Base-by-base conservation (phyloP, 768 basidiomycete genomes). In the Phlebiopsis gigantea region DNA sequence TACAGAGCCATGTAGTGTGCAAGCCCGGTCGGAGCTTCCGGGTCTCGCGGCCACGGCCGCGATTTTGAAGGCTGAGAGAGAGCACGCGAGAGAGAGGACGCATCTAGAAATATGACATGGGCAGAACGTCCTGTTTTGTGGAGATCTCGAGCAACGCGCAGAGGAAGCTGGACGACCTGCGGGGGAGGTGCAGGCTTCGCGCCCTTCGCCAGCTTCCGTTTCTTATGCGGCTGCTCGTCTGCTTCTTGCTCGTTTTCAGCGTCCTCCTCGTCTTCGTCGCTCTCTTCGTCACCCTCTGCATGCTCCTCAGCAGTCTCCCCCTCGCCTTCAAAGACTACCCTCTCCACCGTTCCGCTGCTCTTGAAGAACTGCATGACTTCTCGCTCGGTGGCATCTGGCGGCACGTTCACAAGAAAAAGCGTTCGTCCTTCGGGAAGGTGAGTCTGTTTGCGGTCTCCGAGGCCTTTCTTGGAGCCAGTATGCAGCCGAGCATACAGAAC, bases 371-470 rank as follows among this genome's bases (percentile, higher is more conserved):
- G 71, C 1, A 83, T 74, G 0, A 97, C 71, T 65, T 93, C 91
- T 34, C 89, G 78, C 62, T 90, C 89, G 1, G 90, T 90, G 2
- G 90, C 82, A 68, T 96, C 93, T 55, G 92, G 86, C 1, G 95
- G 93, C 5, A 95, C 73, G 64, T 98, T 97, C 54, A 89, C 90
- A 2, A 95, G 73, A 65, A 98, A 98, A 9, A 96, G 75, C 0
- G 93, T 95, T 44, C 93, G 80, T 15, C 80, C 83, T 29, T 81
- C 68, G 61, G 80, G 74, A 52, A 72, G 76, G 26, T 46, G 59
- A 15, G 56, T 61, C 19, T 62, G 60, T 44, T 66, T 66, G 19
- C 61, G 61, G 44, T 66, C 63, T 41, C 8, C 29, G 50, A n/a
- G 34, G 8, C 61, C 58, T 57, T 74, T 76, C 63, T 81, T 81